phyloP scores from a whole-genome alignment of 2,329 filamentous ascomycete species.

The Apiospora phragmitis region DNA sequence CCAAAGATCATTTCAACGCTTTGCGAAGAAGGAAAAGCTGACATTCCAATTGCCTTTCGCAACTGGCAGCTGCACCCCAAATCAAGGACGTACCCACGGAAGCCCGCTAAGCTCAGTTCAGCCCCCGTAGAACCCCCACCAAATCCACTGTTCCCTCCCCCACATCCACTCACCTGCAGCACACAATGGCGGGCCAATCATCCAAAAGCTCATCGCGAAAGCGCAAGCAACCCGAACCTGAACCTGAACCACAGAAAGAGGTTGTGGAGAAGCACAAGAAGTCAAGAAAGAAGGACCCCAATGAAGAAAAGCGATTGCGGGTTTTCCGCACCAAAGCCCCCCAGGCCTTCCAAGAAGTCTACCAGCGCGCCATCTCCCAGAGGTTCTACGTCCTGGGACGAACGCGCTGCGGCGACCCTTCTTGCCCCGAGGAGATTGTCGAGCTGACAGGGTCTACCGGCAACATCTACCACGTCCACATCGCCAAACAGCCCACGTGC shows the following conservation, averaged over 20 bases:
- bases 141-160: neutral
- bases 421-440: conserved; percentile 52
- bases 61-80: neutral
- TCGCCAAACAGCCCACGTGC: conserved; percentile 53
- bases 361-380: conserved; percentile 11
- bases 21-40: neutral
- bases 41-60: neutral
- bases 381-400: conserved; percentile 48
- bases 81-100: neutral
- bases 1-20: neutral
- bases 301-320: conserved; percentile 16
- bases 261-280: conserved; percentile 8
- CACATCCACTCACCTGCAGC: neutral
- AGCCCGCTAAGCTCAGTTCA: neutral
- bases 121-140: neutral
- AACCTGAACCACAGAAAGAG: neutral
- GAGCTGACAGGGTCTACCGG: conserved; percentile 64
- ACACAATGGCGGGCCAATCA: neutral
- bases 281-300: conserved; percentile 4
- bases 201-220: neutral
- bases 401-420: conserved; percentile 32
- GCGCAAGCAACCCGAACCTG: neutral
- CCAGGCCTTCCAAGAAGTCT: neutral
- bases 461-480: conserved; percentile 61
- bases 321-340: conserved; percentile 10